phyloP scores from a whole-genome alignment of 352 stramenopile species.

The Pythium apleroticum region DNA sequence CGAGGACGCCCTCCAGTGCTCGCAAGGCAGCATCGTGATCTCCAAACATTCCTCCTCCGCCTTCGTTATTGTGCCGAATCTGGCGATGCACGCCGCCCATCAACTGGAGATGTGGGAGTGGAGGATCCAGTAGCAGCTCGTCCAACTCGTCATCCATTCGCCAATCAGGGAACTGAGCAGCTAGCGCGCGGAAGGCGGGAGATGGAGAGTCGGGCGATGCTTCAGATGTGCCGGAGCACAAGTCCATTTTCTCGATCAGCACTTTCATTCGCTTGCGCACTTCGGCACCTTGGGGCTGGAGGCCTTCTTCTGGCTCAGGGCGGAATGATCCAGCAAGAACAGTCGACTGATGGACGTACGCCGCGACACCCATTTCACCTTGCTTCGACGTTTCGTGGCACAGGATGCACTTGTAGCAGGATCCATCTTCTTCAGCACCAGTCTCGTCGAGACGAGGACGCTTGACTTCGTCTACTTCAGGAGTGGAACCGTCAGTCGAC shows the following conservation, averaged over 20 bases:
- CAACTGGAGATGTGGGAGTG: constrained; percentile 33
- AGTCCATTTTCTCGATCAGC: constrained; percentile 86
- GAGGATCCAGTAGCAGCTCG: constrained; percentile 43
- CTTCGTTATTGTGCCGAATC: constrained; percentile 37
- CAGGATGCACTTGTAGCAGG: constrained; percentile 75
- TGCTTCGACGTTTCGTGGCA: constrained; percentile 81
- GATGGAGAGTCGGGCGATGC: constrained; percentile 43
- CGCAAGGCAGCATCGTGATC: constrained; percentile 67
- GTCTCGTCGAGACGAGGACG: constrained; percentile 46
- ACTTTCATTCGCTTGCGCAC: constrained; percentile 60
- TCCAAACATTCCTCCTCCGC: constrained; percentile 49
- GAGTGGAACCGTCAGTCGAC: constrained; percentile 33
- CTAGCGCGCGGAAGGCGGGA: constrained; percentile 58
- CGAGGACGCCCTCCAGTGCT: constrained; percentile 64
- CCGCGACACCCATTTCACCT: constrained; percentile 83
- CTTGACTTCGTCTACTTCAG: constrained; percentile 42
- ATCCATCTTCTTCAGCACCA: constrained; percentile 22
- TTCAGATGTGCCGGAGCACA: constrained; percentile 63
- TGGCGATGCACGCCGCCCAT: constrained; percentile 31
- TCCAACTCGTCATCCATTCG: constrained; percentile 58
- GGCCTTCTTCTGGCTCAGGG: constrained; percentile 63
- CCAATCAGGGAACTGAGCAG: constrained; percentile 68
- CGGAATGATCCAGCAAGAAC: constrained; percentile 77
- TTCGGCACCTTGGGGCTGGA: constrained; percentile 47
- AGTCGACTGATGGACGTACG: constrained; percentile 86